Evolutionary conservation across 306 rosid species (phyloP).

Genomic region (Cucurbita maxima): DNA sequence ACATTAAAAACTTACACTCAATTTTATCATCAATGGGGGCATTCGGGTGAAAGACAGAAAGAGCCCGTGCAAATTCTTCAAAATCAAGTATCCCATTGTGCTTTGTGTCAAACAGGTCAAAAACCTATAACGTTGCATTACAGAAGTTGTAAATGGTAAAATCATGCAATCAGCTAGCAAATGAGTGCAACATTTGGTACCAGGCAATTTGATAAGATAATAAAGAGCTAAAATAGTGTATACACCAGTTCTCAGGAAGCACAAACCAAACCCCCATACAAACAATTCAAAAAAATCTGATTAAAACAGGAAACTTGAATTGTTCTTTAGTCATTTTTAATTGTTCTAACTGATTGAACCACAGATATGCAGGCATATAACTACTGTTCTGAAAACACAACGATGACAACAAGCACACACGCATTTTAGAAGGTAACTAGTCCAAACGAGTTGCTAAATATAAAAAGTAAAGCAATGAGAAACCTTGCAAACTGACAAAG

Average conservation of each 20-base stretch:
- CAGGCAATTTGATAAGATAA: not conserved
- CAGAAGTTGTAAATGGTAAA: slow-evolving; percentile 4
- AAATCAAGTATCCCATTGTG: slow-evolving; percentile 60
- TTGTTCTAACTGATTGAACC: not conserved
- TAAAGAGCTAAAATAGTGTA: not conserved
- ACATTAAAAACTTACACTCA: slow-evolving; percentile 39
- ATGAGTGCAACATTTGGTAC: not conserved
- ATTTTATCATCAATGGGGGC: slow-evolving; percentile 62
- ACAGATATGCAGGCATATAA: not conserved
- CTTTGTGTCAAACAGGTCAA: slow-evolving; percentile 58
- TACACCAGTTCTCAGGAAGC: not conserved
- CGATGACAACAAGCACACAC: not conserved
- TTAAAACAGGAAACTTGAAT: not conserved
- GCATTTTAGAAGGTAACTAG: not conserved
- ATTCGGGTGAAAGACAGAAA: slow-evolving; percentile 75
- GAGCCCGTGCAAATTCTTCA: slow-evolving; percentile 65
- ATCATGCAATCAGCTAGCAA: not conserved
- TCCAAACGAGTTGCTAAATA: not conserved
- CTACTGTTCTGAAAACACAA: not conserved
- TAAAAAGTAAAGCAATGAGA: not conserved
- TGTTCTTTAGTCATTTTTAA: not conserved
- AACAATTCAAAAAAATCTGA: not conserved
- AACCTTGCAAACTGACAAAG: not conserved
- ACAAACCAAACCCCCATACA: not conserved
- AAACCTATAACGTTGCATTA: slow-evolving; percentile 42